Percentiles rank a stretch among this genome's conserved stretches.
phyloP scores from a whole-genome alignment of 352 stramenopile species.

The Aphanomyces invadans region DNA sequence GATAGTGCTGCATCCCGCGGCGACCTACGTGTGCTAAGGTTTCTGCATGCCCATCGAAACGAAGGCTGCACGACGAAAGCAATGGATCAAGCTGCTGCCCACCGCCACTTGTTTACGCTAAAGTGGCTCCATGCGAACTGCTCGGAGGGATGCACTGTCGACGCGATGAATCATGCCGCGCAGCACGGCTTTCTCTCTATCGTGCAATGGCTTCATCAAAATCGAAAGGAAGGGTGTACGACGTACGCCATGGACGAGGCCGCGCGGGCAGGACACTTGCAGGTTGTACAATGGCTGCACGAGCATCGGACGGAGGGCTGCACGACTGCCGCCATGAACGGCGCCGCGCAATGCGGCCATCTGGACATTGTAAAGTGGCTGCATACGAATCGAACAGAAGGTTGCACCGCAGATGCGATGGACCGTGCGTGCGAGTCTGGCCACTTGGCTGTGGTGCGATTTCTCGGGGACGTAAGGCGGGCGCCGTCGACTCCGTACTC shows the following conservation, averaged over 20 bases:
- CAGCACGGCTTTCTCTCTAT: constrained; percentile 5
- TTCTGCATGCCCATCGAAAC: constrained; percentile 13
- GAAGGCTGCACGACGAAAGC: constrained; percentile 16
- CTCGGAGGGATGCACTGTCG: constrained; percentile 1
- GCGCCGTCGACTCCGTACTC: not conserved
- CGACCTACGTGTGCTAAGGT: constrained; percentile 10
- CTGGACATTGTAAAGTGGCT: constrained; percentile 24
- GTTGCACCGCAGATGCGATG: constrained; percentile 22
- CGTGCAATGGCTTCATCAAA: constrained; percentile 7
- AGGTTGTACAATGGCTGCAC: constrained; percentile 26
- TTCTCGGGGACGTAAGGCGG: not conserved
- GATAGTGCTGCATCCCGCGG: not conserved
- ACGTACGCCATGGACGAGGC: constrained; percentile 24
- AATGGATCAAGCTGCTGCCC: constrained; percentile 3
- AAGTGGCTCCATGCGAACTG: constrained; percentile 20
- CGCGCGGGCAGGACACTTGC: constrained; percentile 13
- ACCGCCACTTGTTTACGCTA: constrained; percentile 8
- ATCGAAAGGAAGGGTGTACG: constrained; percentile 21
- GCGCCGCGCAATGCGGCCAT: constrained; percentile 16
- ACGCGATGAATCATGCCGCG: constrained; percentile 13
- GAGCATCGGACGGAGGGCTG: constrained; percentile 22
- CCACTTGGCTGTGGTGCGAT: constrained; percentile 16
- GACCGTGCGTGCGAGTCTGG: constrained; percentile 7
- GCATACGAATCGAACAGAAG: constrained; percentile 17
- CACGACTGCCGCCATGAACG: constrained; percentile 23